Evolutionary conservation across 305 asterid species (phyloP), one percentile per base, ranked within the genome.

Genomic region (Euphrasia arctica): DNA sequence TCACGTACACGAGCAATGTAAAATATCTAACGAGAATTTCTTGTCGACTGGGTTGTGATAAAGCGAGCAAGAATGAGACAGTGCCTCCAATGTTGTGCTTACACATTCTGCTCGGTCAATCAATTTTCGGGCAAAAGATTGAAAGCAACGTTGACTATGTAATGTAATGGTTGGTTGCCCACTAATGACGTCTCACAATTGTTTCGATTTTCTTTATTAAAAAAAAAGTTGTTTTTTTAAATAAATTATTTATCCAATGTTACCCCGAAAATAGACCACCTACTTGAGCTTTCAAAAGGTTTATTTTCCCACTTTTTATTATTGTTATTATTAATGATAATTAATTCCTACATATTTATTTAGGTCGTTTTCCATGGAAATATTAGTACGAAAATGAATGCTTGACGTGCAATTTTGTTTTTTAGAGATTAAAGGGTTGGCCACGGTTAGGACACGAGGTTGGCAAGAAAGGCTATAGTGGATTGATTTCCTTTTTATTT

Each of bases 361-460:
- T 18, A 18, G 22, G 56, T 56, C 65, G 29, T 43, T 60, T 52
- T 69, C 76, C 25, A 56, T 54, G 36, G 9, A 39, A 42, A 7
- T 41, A 41, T 60, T 11, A 14, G 14, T 41, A 9, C 51, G 9
- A 18, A 5, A 52, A 22, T 14, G 4, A 31, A 32, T 56, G 42
- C 8, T 42, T 29, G 54, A 11, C 5, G 32, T 60, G 64, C 14
- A 60, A 60, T 64, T 50, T 13, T 58, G 9, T 49, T 15, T 50
- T 4, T 3, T 54, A 5, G 9, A 12, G n/a, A 67, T 25, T 27
- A 43, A 69, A 77, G 64, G 41, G 28, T 42, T 72, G 75, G 77
- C 34, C 39, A 71, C 65, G 62, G 67, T 56, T 61, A 27, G 25
- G 70, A 74, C 79, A 73, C 76, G 76, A 63, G 57, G 58, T 67